These are phyloP conservation scores for Ceratopteris richardii DNA, from an alignment of 75 land plant species.

Conservation along the genomic window DNA sequence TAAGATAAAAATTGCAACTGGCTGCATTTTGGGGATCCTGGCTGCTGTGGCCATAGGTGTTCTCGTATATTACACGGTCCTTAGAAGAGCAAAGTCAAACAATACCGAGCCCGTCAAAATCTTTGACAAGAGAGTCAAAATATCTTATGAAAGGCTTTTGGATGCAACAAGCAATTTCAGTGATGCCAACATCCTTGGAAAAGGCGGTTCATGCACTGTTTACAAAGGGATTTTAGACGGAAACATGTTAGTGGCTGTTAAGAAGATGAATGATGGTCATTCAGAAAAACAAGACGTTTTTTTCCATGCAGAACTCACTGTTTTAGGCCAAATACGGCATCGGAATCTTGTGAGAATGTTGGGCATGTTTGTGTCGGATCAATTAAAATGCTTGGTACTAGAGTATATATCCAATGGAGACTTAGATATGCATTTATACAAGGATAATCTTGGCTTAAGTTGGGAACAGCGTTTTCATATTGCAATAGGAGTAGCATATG, in stretches of 20 bases:
- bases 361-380: constrained; percentile 48
- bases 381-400: constrained; percentile 44
- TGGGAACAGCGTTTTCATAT: constrained; percentile 1
- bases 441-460: constrained; percentile 27
- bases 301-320: constrained; percentile 47
- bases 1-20: neutral
- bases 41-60: neutral
- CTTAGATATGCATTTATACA: constrained; percentile 31
- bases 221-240: neutral
- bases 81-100: neutral
- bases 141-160: neutral
- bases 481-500: constrained; percentile 2
- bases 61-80: neutral
- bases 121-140: neutral
- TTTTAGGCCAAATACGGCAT: constrained; percentile 49
- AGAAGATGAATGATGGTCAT: constrained; percentile 10
- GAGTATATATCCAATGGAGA: constrained; percentile 63
- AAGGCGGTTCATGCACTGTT: neutral
- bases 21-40: neutral
- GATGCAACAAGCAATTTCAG: neutral
- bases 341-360: constrained; percentile 57
- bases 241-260: constrained; percentile 6
- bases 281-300: constrained; percentile 15
- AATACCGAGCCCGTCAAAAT: neutral
- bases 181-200: neutral